Conservation (phyloP, 2,329 filamentous ascomycete genomes). For the Exophiala dermatitidis region DNA sequence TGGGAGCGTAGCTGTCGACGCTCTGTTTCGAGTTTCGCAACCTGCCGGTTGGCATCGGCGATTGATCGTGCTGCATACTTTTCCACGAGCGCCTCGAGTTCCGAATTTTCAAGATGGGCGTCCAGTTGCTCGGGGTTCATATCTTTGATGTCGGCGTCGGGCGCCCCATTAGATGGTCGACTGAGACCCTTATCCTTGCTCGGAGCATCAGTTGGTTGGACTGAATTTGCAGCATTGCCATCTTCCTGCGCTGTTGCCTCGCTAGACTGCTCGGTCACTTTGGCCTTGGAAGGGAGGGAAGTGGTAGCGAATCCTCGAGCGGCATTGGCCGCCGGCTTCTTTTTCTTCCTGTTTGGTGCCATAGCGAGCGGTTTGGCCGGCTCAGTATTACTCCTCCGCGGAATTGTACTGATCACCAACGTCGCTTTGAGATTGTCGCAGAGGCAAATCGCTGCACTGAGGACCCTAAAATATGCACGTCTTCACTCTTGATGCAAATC, state of each 20-base stretch:
- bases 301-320: constrained; percentile 90
- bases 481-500: constrained; percentile 14
- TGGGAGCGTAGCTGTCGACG: constrained; percentile 72
- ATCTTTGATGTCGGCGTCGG: constrained; percentile 35
- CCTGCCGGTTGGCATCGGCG: constrained; percentile 70
- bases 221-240: neutral
- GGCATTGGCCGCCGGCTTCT: constrained; percentile 79
- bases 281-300: constrained; percentile 77
- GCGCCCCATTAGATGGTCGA: neutral
- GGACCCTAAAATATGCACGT: constrained; percentile 36
- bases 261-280: constrained; percentile 39
- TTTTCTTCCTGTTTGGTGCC: constrained; percentile 70
- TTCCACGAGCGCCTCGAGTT: constrained; percentile 80
- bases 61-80: constrained; percentile 72
- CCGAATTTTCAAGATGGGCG: constrained; percentile 78
- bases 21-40: constrained; percentile 73
- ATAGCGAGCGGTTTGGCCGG: constrained; percentile 39
- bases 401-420: no score
- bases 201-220: neutral
- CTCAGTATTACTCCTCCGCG: neutral
- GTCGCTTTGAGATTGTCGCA: constrained; percentile 11
- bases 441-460: constrained; percentile 4
- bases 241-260: neutral
- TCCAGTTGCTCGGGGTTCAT: constrained; percentile 85
- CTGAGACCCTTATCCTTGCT: neutral